Evolutionary conservation across 352 stramenopile species (phyloP), one percentile per base, ranked within the genome.

Genomic region (Pythium myriotylum): DNA sequence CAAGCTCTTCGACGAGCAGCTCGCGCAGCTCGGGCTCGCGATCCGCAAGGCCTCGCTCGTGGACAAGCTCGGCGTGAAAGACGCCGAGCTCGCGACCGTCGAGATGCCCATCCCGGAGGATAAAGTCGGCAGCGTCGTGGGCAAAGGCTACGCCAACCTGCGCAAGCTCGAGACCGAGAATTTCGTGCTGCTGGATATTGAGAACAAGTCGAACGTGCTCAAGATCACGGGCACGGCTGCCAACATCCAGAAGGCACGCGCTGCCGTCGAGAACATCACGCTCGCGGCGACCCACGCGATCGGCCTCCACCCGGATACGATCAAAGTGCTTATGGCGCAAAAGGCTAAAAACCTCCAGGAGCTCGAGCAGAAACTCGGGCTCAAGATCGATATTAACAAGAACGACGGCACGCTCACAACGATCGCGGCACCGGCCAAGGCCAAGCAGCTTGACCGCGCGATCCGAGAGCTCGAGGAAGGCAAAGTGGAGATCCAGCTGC

Each of bases 291-390:
- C 65, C 29, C 76, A 91, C 45, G 73, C 76, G 26, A 78, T 93
- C n/a, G 84, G 81, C 13, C 66, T 93, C 19, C 84, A 91, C 62
- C 84, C 84, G 1, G 81, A 93, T 42, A 86, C 81, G 20, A 70
- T 93, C 43, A 90, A 91, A 45, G 59, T 93, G 65, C 68, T 93
- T 33, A 75, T 93, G 71, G 79, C 84, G 49, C 81, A 91, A 57
- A 86, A 91, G 62, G 76, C 76, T 47, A 89, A 89, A 58, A 74
- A 87, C 35, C 49, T 93, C 39, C 81, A 89, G 39, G 81, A 84
- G 33, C 57, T 93, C 55, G 78, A 91, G 60, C 73, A 79, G 53
- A 67, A 57, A 14, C 70, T 83, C 0, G 73, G 76, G 27, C 59
- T 91, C 22, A 88, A 89, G 56, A 77, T 91, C 48, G 80, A 93